Evolutionary conservation across 441 rosid species (phyloP), one percentile per base, ranked within the genome.

Genomic region (Adansonia madagascariensis): DNA sequence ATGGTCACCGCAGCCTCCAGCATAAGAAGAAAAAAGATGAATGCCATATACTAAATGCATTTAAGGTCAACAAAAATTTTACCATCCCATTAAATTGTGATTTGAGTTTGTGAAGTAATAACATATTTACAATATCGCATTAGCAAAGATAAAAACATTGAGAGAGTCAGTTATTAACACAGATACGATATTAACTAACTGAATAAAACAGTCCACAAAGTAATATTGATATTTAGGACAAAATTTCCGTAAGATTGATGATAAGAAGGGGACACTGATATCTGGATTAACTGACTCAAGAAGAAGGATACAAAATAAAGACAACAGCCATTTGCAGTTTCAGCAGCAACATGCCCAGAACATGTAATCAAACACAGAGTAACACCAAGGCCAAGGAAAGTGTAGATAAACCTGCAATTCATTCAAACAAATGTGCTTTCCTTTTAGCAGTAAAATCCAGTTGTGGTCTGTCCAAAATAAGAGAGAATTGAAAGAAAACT

Each of bases 321-420:
- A 86, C 97, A 94, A 78, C 91, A 91, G 65, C 94, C 93, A 75
- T 90, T 88, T 11, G 86, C 92, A 76, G 97, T 93, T 80, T 88
- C 94, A 35, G 97, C 95, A 76, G 93, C 95, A 78, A 91, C 83
- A 81, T 94, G 98, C 18, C 98, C 97, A 12, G 84, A 81, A 83
- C 93, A 89, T 78, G 97, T 86, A 79, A 91, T 84, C 68, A 88
- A 77, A 81, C 95, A 89, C 73, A 94, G 80, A 80, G 76, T 31
- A 50, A 87, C 81, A 24, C 98, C 97, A 43, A 88, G 86, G 65
- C 91, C 90, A 78, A 94, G 90, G 82, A 88, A 85, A 50, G 90
- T 60, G 85, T 89, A 94, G 68, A 92, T 88, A 82, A 93, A 93
- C 95, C 97, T 94, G 89, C 79, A 86, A 78, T 73, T 67, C 50